These are phyloP conservation scores for Escovopsis sp. DNA, from an alignment of 2,329 filamentous ascomycete genomes.

Conservation along the genomic window DNA sequence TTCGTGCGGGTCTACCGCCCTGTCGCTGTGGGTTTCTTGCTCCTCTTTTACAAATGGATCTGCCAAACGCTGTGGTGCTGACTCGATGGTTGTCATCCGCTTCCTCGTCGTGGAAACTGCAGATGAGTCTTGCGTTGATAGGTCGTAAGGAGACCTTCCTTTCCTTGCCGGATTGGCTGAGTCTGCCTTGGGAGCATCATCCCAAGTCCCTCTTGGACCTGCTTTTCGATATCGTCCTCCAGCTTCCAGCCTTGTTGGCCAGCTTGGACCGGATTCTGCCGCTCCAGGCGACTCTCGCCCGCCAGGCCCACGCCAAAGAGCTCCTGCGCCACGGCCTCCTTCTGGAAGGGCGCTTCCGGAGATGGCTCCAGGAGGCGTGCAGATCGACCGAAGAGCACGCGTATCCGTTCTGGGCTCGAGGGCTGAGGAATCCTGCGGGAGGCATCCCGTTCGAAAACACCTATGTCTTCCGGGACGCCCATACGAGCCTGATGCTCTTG, in stretches of 20 bases:
- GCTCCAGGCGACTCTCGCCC: slow-evolving; percentile 23
- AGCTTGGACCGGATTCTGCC: slow-evolving; percentile 27
- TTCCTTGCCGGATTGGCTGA: slow-evolving; percentile 34
- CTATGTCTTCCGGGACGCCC: slow-evolving; percentile 28
- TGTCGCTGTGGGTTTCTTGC: slow-evolving; percentile 27
- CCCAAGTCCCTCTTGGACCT: slow-evolving; percentile 35
- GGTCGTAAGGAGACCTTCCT: slow-evolving; percentile 35
- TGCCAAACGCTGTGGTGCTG: not conserved
- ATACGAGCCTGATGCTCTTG: slow-evolving; percentile 30
- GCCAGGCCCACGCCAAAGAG: slow-evolving; percentile 30
- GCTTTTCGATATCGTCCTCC: slow-evolving; percentile 34
- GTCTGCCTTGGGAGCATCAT: slow-evolving; percentile 34
- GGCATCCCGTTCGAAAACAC: slow-evolving; percentile 28
- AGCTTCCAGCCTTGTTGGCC: slow-evolving; percentile 31
- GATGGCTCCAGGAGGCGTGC: slow-evolving; percentile 27
- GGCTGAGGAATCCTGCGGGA: slow-evolving; percentile 13
- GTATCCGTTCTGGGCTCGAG: slow-evolving; percentile 26
- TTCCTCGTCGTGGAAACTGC: not conserved
- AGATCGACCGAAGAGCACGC: slow-evolving; percentile 13
- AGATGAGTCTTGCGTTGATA: slow-evolving; percentile 34
- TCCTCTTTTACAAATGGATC: not conserved
- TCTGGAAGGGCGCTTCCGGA: slow-evolving; percentile 31
- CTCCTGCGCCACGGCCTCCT: slow-evolving; percentile 31
- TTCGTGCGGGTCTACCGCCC: slow-evolving; percentile 40
- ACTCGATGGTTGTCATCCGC: too few species aligned